Evolutionary conservation across 2,329 filamentous ascomycete species (phyloP).

Genomic region (Aspergillus neoniger): DNA sequence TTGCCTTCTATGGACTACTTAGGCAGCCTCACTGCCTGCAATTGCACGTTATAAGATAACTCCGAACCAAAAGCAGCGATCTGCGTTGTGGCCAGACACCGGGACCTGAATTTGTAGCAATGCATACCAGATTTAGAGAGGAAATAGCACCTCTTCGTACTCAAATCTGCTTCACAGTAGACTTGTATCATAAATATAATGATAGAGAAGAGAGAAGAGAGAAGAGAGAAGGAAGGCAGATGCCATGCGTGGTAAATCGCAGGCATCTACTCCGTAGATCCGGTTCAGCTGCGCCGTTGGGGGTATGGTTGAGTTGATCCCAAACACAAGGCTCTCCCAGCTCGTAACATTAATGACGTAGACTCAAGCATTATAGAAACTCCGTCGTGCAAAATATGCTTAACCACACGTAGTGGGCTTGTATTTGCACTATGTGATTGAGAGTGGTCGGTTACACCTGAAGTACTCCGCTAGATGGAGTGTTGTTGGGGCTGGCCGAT

Average conservation of each 20-base stretch:
- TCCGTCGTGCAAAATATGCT: background rate
- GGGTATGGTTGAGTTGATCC: background rate
- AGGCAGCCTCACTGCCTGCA: background rate
- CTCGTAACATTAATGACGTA: background rate
- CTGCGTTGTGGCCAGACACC: background rate
- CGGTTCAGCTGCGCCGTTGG: background rate
- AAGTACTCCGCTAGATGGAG: background rate
- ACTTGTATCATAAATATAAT: background rate
- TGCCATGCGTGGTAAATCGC: background rate
- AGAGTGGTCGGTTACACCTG: background rate
- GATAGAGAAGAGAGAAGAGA: background rate
- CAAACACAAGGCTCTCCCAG: background rate
- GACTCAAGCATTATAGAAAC: background rate
- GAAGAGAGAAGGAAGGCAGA: background rate
- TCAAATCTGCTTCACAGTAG: background rate
- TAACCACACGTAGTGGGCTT: background rate
- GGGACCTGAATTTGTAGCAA: background rate
- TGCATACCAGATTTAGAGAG: background rate
- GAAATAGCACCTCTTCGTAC: background rate
- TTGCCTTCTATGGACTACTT: background rate
- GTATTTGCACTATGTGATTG: too few species aligned
- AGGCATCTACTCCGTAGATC: background rate
- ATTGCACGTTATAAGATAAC: background rate
- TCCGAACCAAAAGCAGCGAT: background rate
- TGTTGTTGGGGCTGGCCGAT: slow-evolving; percentile 4